Percentiles rank a stretch among this genome's conserved stretches.
phyloP scores from a whole-genome alignment of 139 green algal genomes.

The Mesotaenium endlicherianum region DNA sequence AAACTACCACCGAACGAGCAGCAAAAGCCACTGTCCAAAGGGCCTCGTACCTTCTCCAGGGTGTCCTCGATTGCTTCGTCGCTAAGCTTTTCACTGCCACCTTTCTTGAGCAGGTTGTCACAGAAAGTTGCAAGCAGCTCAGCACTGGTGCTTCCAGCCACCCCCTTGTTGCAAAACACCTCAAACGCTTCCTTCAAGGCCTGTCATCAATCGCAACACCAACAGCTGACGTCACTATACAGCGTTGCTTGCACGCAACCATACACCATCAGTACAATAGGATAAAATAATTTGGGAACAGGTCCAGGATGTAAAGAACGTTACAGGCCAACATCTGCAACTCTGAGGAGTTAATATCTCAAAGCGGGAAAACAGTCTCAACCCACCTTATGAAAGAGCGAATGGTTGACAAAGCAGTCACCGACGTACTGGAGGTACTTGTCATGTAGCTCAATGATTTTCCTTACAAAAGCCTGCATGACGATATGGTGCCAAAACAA shows the following conservation, averaged over 20 bases:
- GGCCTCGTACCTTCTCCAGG: constrained; percentile 80
- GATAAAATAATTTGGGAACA: too few species aligned
- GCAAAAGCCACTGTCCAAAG: too few species aligned
- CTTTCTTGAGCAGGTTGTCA: constrained; percentile 96
- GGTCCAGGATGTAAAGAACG: too few species aligned
- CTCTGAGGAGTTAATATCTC: too few species aligned
- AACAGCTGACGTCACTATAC: too few species aligned
- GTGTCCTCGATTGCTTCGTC: constrained; percentile 92
- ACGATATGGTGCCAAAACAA: too few species aligned
- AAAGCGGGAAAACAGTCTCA: too few species aligned
- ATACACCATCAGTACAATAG: too few species aligned
- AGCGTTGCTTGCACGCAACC: too few species aligned
- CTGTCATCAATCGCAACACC: too few species aligned
- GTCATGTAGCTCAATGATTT: constrained; percentile 91
- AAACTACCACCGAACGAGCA: too few species aligned
- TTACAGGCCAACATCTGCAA: too few species aligned
- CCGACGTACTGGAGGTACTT: constrained; percentile 76
- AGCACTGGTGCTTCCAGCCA: constrained; percentile 76
- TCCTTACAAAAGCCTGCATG: constrained; percentile 72
- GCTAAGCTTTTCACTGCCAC: constrained; percentile 81
- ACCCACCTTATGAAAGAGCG: constrained; percentile 88
- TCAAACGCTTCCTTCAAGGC: constrained; percentile 98
- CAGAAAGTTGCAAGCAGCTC: constrained; percentile 98
- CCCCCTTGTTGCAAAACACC: constrained; percentile 95
- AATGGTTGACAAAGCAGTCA: constrained; percentile 73